Base-by-base conservation (phyloP, 768 basidiomycete genomes). In the Coprinopsis sp. region DNA sequence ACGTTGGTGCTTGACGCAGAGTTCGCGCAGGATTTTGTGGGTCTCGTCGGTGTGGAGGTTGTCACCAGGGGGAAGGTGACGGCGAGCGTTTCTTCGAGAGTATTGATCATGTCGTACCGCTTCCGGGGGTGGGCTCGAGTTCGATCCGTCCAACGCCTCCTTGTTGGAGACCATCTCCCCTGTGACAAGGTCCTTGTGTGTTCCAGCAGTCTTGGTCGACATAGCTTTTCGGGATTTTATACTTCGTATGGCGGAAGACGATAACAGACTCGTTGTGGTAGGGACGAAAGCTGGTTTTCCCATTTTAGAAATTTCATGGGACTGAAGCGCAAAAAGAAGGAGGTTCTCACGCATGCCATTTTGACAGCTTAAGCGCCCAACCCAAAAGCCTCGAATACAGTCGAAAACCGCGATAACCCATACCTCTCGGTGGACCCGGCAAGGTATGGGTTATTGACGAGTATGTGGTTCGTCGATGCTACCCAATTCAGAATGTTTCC, bases 61-160 rank as follows among this genome's bases (percentile, higher is more conserved):
- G 34, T 95, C 88, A 25, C 91, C 92, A 46, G 91, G 1, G 96
- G 95, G 81, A 99, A 97, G 69, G 76, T 91, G 62, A 88, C 87
- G 33, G 76, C 75, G 40, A 93, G 69, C 81, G 97, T 92, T 73
- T 93, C 84, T 72, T 99, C 96, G 31, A 98, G 71, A 18, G 95
- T 98, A 54, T 68, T 80, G 56, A 98, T 97, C 96, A 99, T 99
- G 65, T 98, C 91, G 64, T 94, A 94, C 51, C 91, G 74, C 85
- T 95, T 96, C 96, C 96, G 98, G 11, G 96, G 95, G 37, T 86
- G 73, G 73, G 81, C 54, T 99, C 86, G 47, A 98, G 78, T 48
- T 79, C 76, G 54, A 87, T 73, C 58, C 76, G 75, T 51, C 73
- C 79, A 54, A 73, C 74, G 24, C 72, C 75, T 51, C 78, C 74